These are phyloP conservation scores for Bretschneidera sinensis DNA, from an alignment of 345 rosid genomes.

Conservation along the genomic window DNA sequence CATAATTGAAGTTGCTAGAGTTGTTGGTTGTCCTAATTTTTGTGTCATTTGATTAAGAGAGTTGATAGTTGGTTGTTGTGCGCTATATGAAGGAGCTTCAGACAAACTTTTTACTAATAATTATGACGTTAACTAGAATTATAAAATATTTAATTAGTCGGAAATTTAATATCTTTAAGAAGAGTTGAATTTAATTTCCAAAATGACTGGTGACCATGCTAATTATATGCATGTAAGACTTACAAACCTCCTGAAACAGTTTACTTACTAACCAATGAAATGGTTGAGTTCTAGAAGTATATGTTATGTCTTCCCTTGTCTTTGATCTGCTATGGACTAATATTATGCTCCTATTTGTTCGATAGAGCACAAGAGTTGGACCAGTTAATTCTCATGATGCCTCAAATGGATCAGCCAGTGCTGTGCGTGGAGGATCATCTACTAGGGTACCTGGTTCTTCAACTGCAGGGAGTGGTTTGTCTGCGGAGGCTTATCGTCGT, in stretches of 20 bases:
- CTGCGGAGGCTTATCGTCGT: constrained; percentile 68
- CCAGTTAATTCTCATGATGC: constrained; percentile 26
- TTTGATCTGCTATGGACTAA: not conserved
- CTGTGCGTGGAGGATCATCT: constrained; percentile 35
- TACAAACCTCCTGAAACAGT: no score
- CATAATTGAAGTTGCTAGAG: no score
- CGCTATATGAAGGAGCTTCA: no score
- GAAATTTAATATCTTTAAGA: no score
- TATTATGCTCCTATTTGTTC: not conserved
- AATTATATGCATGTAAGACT: not conserved
- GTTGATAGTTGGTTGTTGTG: no score
- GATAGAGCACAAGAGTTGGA: constrained; percentile 38
- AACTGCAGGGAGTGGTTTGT: constrained; percentile 37
- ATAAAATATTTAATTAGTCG: no score
- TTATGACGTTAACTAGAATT: not conserved
- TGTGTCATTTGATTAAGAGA: no score
- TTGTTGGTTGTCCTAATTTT: no score
- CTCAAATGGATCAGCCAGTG: constrained; percentile 35
- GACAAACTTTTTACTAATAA: no score
- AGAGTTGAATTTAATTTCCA: not conserved
- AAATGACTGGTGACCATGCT: not conserved
- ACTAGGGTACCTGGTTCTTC: constrained; percentile 38
- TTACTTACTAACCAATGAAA: no score
- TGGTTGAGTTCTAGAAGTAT: not conserved
- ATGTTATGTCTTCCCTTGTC: not conserved